A percentile compares a stretch with the other conserved stretches of the same genome.
phyloP scores from a whole-genome alignment of 2,329 filamentous ascomycete genomes.

The Apiospora phragmitis region DNA sequence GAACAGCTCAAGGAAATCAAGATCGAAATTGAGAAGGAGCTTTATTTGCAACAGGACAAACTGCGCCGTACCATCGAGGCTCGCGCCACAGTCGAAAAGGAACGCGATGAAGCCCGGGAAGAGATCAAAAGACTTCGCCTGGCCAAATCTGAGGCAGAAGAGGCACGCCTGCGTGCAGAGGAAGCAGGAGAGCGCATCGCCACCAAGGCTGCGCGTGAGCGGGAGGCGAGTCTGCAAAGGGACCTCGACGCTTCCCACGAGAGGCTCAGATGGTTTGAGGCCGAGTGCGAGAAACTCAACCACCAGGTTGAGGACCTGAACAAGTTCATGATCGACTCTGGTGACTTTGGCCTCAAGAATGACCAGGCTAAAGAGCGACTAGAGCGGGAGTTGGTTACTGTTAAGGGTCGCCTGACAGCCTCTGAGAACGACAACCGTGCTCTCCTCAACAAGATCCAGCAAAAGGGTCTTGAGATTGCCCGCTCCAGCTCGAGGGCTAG shows the following conservation, averaged over 20 bases:
- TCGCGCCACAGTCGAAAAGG: constrained; percentile 75
- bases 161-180: constrained; percentile 81
- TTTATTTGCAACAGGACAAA: constrained; percentile 93
- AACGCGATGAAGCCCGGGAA: constrained; percentile 84
- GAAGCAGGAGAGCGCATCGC: constrained; percentile 76
- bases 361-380: constrained; percentile 93
- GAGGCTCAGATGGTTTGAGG: constrained; percentile 76
- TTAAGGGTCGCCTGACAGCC: constrained; percentile 84
- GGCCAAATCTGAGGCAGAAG: constrained; percentile 82
- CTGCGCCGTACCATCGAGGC: constrained; percentile 84
- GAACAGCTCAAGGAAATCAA: constrained; percentile 89
- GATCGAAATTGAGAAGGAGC: constrained; percentile 95
- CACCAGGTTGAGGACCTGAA: constrained; percentile 83
- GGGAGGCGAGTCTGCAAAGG: constrained; percentile 72
- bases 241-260: constrained; percentile 80
- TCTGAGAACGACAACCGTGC: constrained; percentile 96
- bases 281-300: constrained; percentile 74
- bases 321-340: constrained; percentile 83
- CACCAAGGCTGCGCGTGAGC: constrained; percentile 75
- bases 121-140: constrained; percentile 82
- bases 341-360: constrained; percentile 84
- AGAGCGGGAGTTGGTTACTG: constrained; percentile 85
- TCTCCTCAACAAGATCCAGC: constrained; percentile 94
- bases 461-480: constrained; percentile 95
- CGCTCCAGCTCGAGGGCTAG: constrained; percentile 83